Percentiles rank a stretch among this genome's conserved stretches.
Evolutionary conservation across 106 monocot species (phyloP).

Genomic region (Apostasia shenzhenica): DNA sequence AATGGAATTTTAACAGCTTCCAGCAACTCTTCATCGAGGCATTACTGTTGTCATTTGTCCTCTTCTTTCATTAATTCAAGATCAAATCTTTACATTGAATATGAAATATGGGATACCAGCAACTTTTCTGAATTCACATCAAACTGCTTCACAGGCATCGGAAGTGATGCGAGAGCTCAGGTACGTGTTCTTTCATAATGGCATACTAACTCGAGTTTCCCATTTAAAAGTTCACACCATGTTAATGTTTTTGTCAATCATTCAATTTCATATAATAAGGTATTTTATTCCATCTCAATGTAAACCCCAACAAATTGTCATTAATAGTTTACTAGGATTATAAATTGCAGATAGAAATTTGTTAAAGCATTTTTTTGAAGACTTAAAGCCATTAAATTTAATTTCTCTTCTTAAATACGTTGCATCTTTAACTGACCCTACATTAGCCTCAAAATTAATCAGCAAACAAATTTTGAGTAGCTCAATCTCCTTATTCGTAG

Average conservation of each 20-base stretch:
- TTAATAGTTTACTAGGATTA: no score
- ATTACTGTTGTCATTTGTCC: conserved; percentile 83
- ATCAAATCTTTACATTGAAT: conserved; percentile 74
- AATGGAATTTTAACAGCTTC: conserved; percentile 46
- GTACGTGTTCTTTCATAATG: conserved; percentile 12
- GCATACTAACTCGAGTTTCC: no score
- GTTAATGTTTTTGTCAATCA: background rate
- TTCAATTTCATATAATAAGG: background rate
- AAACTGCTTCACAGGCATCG: conserved; percentile 78
- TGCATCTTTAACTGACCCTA: no score
- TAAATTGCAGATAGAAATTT: no score
- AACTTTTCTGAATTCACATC: conserved; percentile 90
- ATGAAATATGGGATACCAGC: conserved; percentile 83
- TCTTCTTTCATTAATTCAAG: conserved; percentile 89
- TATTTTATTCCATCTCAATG: no score
- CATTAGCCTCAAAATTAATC: no score
- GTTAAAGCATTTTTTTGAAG: no score
- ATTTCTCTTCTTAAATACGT: no score
- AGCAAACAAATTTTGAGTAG: no score
- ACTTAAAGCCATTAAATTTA: no score
- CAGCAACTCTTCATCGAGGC: conserved; percentile 87
- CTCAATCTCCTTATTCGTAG: no score
- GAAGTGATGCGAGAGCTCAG: conserved; percentile 73
- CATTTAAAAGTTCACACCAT: background rate
- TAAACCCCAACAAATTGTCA: no score